These are phyloP conservation scores for Rubus parviflorus DNA, from an alignment of 306 rosid species.

Conservation along the genomic window DNA sequence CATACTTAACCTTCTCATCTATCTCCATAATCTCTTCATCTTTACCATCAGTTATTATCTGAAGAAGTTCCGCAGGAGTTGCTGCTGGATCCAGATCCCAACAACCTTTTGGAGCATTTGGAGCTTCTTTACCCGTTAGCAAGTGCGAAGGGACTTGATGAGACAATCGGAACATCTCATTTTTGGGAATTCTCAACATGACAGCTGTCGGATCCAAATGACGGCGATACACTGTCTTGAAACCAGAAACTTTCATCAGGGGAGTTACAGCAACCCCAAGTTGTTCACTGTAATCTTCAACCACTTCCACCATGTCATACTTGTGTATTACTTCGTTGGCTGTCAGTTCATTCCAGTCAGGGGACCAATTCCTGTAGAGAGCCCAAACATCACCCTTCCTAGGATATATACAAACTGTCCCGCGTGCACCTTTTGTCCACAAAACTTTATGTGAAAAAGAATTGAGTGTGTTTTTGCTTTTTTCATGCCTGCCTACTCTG, in stretches of 20 bases:
- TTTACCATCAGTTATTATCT: slow-evolving; percentile 45
- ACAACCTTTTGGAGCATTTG: slow-evolving; percentile 76
- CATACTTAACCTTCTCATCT: slow-evolving; percentile 18
- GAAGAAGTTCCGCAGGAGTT: slow-evolving; percentile 67
- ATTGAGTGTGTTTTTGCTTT: slow-evolving; percentile 37
- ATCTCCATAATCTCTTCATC: slow-evolving; percentile 38
- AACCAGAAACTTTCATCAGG: slow-evolving; percentile 82
- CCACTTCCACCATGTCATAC: slow-evolving; percentile 81
- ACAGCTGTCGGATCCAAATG: slow-evolving; percentile 58
- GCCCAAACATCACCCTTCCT: slow-evolving; percentile 93
- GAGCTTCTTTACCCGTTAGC: slow-evolving; percentile 70
- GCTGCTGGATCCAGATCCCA: slow-evolving; percentile 94
- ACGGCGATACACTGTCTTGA: slow-evolving; percentile 67
- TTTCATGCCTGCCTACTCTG: slow-evolving; percentile 53
- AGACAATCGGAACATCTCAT: slow-evolving; percentile 74
- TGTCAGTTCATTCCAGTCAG: slow-evolving; percentile 75
- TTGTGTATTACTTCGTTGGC: slow-evolving; percentile 55
- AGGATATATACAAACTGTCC: slow-evolving; percentile 64
- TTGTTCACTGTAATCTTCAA: slow-evolving; percentile 60
- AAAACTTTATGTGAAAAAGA: slow-evolving; percentile 75
- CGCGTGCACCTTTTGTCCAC: slow-evolving; percentile 57
- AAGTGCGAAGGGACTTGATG: slow-evolving; percentile 71
- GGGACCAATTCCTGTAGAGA: slow-evolving; percentile 79
- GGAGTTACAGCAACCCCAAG: slow-evolving; percentile 60
- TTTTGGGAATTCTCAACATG: slow-evolving; percentile 46